Percentiles rank a stretch among this genome's conserved stretches.
These are phyloP conservation scores for Tetrahymena malaccensis DNA, from an alignment of 73 alveolate species.

Conservation along the genomic window DNA sequence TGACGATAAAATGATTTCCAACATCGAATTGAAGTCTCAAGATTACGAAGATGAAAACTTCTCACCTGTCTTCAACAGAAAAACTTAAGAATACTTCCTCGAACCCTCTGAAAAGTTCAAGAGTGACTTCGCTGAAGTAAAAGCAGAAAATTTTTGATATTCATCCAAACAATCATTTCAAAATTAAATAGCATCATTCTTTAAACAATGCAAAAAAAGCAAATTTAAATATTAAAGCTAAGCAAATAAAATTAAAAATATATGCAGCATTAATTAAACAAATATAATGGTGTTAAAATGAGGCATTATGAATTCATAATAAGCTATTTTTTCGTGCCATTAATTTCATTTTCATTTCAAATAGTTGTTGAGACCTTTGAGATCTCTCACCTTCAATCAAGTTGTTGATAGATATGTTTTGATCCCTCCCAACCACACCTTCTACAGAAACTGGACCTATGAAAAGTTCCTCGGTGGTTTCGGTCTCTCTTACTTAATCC, in stretches of 20 bases:
- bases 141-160: neutral
- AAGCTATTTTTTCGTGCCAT: neutral
- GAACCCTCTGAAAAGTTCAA: slow-evolving; percentile 27
- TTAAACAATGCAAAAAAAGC: neutral
- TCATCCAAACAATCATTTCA: neutral
- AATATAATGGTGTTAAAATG: neutral
- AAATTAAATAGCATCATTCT: neutral
- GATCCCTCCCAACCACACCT: slow-evolving; percentile 40
- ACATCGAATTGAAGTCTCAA: slow-evolving; percentile 33
- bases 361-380: slow-evolving; percentile 29
- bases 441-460: slow-evolving; percentile 39
- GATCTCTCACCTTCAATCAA: slow-evolving; percentile 10
- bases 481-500: slow-evolving; percentile 29
- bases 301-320: neutral
- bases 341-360: neutral
- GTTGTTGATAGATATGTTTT: slow-evolving; percentile 11
- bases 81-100: slow-evolving; percentile 35
- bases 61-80: slow-evolving; percentile 42
- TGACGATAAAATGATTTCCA: slow-evolving; percentile 43
- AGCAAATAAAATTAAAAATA: neutral
- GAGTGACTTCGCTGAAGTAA: slow-evolving; percentile 22
- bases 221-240: too few species aligned
- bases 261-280: neutral
- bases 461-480: slow-evolving; percentile 31
- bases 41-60: slow-evolving; percentile 46